Evolutionary conservation across 1,284 basidiomycete species (phyloP).

Genomic region (Apiotrichum akiyoshidainum): DNA sequence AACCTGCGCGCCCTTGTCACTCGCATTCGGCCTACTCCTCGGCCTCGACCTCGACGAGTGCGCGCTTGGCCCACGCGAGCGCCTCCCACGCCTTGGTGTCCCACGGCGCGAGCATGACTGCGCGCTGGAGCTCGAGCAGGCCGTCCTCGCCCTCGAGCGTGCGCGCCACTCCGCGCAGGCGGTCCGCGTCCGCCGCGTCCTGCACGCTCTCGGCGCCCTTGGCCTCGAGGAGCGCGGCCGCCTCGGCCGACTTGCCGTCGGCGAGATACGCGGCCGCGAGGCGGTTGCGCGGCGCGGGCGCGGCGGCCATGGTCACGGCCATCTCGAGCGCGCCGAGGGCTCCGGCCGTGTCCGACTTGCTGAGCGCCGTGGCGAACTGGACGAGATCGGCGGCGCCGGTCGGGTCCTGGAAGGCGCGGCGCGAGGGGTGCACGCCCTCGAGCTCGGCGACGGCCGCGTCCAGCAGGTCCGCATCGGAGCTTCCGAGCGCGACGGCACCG

Average conservation of each 20-base stretch:
- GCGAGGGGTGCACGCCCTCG: conserved; percentile 39
- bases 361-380: conserved; percentile 28
- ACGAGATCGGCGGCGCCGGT: conserved; percentile 33
- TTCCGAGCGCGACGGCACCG: conserved; percentile 79
- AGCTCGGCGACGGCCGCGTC: conserved; percentile 86
- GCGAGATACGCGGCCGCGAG: conserved; percentile 28
- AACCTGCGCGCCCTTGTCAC: too few relatives aligned
- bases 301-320: conserved; percentile 10
- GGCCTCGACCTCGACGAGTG: conserved; percentile 20
- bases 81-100: conserved; percentile 58
- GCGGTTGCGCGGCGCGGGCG: conserved; percentile 19
- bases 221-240: conserved; percentile 32
- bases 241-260: conserved; percentile 27
- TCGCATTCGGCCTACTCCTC: neutral
- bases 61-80: conserved; percentile 36
- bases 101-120: conserved; percentile 66
- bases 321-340: conserved; percentile 22
- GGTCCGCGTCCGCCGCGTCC: conserved; percentile 32
- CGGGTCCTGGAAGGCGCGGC: conserved; percentile 30
- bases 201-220: neutral
- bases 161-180: conserved; percentile 33
- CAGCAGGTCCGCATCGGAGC: conserved; percentile 71
- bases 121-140: conserved; percentile 58
- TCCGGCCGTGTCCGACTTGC: conserved; percentile 15
- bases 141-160: conserved; percentile 33